A percentile compares a stretch with the other conserved stretches of the same genome.
Conservation (phyloP, 78 protist species). For the Speleostelium caveatum region DNA sequence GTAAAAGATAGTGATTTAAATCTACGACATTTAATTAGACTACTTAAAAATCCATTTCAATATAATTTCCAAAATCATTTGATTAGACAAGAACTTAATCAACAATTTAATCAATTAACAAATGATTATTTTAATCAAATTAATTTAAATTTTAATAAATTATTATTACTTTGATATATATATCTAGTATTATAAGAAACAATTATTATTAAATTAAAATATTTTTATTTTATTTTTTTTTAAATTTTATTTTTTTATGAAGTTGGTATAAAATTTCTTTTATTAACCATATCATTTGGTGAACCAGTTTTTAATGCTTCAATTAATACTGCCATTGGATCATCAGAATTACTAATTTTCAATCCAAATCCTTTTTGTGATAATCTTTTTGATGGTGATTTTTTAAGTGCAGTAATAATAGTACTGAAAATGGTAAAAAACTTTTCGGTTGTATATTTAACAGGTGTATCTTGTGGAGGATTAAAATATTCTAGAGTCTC, state of each 20-base stretch:
- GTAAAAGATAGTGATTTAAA: slow-evolving; percentile 38
- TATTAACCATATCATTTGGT: slow-evolving; percentile 22
- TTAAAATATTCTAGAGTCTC: slow-evolving; percentile 51
- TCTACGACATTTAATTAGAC: slow-evolving; percentile 41
- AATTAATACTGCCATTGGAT: slow-evolving; percentile 70
- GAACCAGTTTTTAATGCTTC: slow-evolving; percentile 62
- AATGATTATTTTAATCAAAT: too few species aligned
- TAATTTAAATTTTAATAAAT: too few species aligned
- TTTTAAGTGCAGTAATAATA: slow-evolving; percentile 49
- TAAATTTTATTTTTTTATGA: not conserved
- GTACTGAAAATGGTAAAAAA: slow-evolving; percentile 63
- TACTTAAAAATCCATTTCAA: slow-evolving; percentile 46
- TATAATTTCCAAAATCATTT: slow-evolving; percentile 51
- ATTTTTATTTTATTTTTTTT: not conserved
- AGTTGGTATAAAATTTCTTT: not conserved
- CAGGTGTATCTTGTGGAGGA: slow-evolving; percentile 5
- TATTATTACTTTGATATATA: too few species aligned
- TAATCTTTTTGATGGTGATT: slow-evolving; percentile 63
- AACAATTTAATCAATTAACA: too few species aligned
- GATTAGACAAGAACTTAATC: not conserved
- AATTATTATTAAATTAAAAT: too few species aligned
- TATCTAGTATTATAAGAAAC: too few species aligned
- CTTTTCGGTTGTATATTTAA: slow-evolving; percentile 38
- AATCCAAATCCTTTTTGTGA: slow-evolving; percentile 71
- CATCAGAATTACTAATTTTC: slow-evolving; percentile 58